Base-by-base conservation (phyloP, 2,329 filamentous ascomycete species). In the Fusarium torreyae region DNA sequence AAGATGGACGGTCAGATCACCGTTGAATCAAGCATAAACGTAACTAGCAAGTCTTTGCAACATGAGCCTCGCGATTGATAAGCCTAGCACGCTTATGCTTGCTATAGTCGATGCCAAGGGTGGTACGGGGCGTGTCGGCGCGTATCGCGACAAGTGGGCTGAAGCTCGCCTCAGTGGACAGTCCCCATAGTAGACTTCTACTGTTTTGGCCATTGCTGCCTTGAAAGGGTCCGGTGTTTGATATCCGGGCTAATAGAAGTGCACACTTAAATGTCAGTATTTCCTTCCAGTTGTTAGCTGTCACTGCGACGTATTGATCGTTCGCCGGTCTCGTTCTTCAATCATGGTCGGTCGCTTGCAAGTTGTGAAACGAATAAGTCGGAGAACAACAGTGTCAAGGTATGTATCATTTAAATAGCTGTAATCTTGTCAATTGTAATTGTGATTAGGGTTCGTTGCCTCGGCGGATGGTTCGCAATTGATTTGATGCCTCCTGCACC, bases 401-500 rank as follows among this genome's bases (percentile, higher is more conserved):
- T 18, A 60, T 46, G 58, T 58, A 31, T 50, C 45, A 60, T 68
- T 63, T 69, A 64, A 55, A 70, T 70, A 67, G 48, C 24, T 39
- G 24, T 46, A 33, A 24, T 46, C 18, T 43, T n/a, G 28, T 57
- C n/a, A 17, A 49, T 68, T 58, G 55, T 38, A 50, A 56, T 65
- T 57, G 44, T 67, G 20, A 38, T 66, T 66, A 70, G 60, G 33
- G 46, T 43, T 60, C 55, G 54, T 68, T 70, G 63, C 68, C 68
- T 71, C 42, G 54, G 53, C 50, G 36, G 24, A 49, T 45, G 68
- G 68, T 69, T 70, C 68, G 68, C 68, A 68, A 57, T 45, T 17
- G 28, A 31, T 31, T 57, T 28, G 52, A 66, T 57, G 58, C 63
- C 57, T 69, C 58, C 67, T 65, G 63, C 63, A 53, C 40, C 57